Evolutionary conservation across 768 basidiomycete species (phyloP), one percentile per base, ranked within the genome.

Genomic region (Tulasnella sp.): DNA sequence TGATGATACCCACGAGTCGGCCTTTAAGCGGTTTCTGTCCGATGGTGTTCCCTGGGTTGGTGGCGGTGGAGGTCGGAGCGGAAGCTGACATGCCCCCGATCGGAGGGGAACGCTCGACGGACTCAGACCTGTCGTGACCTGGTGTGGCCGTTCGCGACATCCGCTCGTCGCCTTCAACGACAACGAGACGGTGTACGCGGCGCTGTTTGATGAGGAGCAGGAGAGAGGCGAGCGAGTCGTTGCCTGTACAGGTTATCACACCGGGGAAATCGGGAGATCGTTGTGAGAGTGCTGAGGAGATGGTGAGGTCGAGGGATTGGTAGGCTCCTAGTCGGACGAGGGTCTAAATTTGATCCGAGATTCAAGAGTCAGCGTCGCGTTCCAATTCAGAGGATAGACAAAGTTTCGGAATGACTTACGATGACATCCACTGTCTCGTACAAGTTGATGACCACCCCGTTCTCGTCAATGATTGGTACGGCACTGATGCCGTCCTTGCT

Each of bases 371-470:
- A 42, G 12, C 35, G 65, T 47, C n/a, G 62, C 19, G 0, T 37
- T 14, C 44, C 11, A 67, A n/a, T 9, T 22, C 67, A 26, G 7
- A 26, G n/a, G 68, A 66, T 47, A 52, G 29, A n/a, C n/a, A n/a
- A n/a, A 19, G 36, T 11, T 32, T 40, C 36, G 37, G n/a, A 17
- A 44, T 44, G 26, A 84, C 90, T 77, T 80, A 97, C 95, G 74
- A 98, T 96, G 66, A 99, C 96, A 83, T 99, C 97, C 29, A 99
- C 97, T 5, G 97, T 98, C 81, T 99, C 97, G 79, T 98, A 99
- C 64, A 99, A 81, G 78, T 99, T 95, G 75, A 98, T 86, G 47
- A 99, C 97, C 69, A 95, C 86, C 9, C 96, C 96, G 8, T 94
- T 86, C 72, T 91, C 87, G 77, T 99, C 93, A 36, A 98, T 85